A percentile compares a stretch with the other conserved stretches of the same genome.
Conservation (phyloP, 176 grass and related monocot genomes). For the Metroxylon sagu region DNA sequence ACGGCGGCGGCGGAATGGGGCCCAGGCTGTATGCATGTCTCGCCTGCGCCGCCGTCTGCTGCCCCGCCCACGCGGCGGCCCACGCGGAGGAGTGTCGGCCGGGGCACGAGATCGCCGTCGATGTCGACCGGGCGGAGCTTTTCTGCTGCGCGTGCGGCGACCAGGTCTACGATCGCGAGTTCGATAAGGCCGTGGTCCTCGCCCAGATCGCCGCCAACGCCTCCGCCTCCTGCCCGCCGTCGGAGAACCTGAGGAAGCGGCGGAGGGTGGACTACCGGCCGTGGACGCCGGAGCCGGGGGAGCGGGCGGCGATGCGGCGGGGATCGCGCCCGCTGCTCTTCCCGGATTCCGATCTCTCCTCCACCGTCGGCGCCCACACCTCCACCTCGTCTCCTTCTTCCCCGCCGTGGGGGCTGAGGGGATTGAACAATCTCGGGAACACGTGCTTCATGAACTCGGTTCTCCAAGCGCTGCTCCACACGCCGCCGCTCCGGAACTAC, state of each 20-base stretch:
- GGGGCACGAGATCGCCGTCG: constrained; percentile 85
- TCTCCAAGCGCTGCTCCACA: constrained; percentile 80
- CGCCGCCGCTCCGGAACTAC: constrained; percentile 76
- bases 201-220: constrained; percentile 32
- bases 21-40: constrained; percentile 57
- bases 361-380: constrained; percentile 30
- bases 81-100: constrained; percentile 33
- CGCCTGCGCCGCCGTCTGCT: constrained; percentile 68
- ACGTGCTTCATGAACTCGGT: constrained; percentile 99
- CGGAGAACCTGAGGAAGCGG: constrained; percentile 38
- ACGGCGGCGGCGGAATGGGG: constrained; percentile 6
- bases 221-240: neutral
- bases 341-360: constrained; percentile 2
- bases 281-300: constrained; percentile 55
- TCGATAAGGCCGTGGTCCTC: constrained; percentile 72
- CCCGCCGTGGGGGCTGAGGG: constrained; percentile 45
- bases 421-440: constrained; percentile 88
- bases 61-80: constrained; percentile 42
- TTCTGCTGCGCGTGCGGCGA: constrained; percentile 81
- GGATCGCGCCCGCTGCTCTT: constrained; percentile 13
- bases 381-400: constrained; percentile 31
- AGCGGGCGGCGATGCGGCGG: constrained; percentile 9
- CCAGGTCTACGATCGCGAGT: constrained; percentile 87
- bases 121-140: constrained; percentile 81
- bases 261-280: constrained; percentile 61